Base-by-base conservation (phyloP, 495 filamentous ascomycete genomes). In the Cairneyella variabilis region DNA sequence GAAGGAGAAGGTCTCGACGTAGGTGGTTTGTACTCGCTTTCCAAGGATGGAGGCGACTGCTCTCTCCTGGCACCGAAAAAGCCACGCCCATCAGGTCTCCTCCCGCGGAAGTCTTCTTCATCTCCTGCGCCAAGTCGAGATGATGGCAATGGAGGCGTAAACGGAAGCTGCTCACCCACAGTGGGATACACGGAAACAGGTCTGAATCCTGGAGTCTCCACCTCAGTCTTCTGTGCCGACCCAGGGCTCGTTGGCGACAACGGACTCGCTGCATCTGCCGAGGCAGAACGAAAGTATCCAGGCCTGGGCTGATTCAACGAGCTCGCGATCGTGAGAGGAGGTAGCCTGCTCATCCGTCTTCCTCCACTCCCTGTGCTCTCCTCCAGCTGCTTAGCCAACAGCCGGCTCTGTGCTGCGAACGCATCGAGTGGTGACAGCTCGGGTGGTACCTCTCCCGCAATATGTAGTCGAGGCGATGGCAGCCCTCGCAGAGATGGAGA, bases 361-460 rank as follows among this genome's bases (percentile, higher is more conserved):
- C 77, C 79, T 45, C 50, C 48, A 45, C 71, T 69, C 46, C 14
- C 14, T 14, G 76, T 75, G 51, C 83, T 87, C 53, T 90, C 83
- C 60, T 95, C 84, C 32, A 98, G 78, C 66, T 95, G 85, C 68
- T 82, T 86, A n/a, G 89, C 88, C 40, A 97, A 78, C 57, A 92
- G 66, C 44, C 91, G 85, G 52, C 90, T 91, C 58, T 96, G 91
- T 53, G 89, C 78, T 16, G 90, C 90, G 57, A 98, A 89, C 34
- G 93, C 92, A 76, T 97, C 93, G 41, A 98, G 80, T 14, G 93
- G 93, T 2, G 93, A 97, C 43, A 97, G 80, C 26, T 91, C 86
- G 14, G 93, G 93, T 27, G 93, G 92, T 9, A 90, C 77, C 60
- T 96, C 93, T 43, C 92, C 93, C 44, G 87, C 85, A 48, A 85